phyloP scores from a whole-genome alignment of 2,329 filamentous ascomycete species.

The Corniculantispora saksenae region DNA sequence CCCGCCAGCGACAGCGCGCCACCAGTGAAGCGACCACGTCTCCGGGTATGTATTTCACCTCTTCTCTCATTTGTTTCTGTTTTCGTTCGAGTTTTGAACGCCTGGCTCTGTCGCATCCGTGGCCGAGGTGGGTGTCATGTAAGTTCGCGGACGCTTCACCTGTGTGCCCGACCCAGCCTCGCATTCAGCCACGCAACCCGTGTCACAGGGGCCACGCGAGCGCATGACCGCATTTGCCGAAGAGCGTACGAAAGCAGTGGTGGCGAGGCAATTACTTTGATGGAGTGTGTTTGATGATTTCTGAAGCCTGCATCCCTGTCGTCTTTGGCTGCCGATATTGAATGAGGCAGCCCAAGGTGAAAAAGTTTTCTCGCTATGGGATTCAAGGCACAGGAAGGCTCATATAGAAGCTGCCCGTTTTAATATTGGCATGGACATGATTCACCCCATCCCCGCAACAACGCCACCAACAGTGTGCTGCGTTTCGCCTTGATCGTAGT shows the following conservation, averaged over 20 bases:
- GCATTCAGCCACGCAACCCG: background rate
- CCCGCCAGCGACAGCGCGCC: background rate
- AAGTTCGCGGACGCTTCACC: background rate
- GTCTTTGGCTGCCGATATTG: constrained; percentile 8
- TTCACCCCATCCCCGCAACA: constrained; percentile 1
- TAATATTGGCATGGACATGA: constrained; percentile 1
- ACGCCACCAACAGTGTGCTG: background rate
- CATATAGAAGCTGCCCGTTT: background rate
- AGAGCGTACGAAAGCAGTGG: background rate
- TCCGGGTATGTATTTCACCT: too few species aligned
- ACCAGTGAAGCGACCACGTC: background rate
- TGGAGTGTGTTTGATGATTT: background rate
- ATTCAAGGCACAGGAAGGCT: background rate
- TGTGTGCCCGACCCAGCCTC: background rate
- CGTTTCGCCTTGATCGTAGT: background rate
- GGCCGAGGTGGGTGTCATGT: background rate
- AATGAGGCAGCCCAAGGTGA: background rate
- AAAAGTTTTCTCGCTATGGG: background rate
- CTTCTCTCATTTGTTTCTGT: too few species aligned
- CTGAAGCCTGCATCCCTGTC: constrained; percentile 5
- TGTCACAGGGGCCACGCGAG: constrained; percentile 3
- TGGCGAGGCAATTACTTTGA: background rate
- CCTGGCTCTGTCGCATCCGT: background rate
- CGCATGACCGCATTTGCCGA: constrained; percentile 2
- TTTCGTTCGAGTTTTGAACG: too few species aligned